Percentiles rank a stretch among this genome's conserved stretches.
These are phyloP conservation scores for Citrus reticulata DNA, from an alignment of 345 rosid species.

Conservation along the genomic window DNA sequence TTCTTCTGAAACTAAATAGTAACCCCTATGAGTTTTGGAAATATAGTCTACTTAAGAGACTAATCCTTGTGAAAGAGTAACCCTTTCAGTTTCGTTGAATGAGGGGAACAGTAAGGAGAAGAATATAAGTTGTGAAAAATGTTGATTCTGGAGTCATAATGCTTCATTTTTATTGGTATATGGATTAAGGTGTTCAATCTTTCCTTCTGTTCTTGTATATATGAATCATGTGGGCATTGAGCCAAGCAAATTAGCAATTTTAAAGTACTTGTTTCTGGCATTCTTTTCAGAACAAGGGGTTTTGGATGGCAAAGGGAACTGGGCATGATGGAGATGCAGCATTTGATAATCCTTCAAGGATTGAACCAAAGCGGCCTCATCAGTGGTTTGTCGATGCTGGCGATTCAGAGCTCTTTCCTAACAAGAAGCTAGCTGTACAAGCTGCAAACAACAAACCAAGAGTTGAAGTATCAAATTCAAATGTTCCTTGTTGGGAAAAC, in stretches of 20 bases:
- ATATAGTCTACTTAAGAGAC: not conserved
- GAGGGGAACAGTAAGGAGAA: not conserved
- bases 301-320: slow-evolving; percentile 55
- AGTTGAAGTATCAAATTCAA: slow-evolving; percentile 33
- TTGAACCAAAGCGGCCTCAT: slow-evolving; percentile 65
- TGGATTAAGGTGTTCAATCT: not conserved
- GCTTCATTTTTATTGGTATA: not conserved
- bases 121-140: not conserved
- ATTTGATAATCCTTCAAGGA: slow-evolving; percentile 49
- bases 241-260: not conserved
- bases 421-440: slow-evolving; percentile 71
- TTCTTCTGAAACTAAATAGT: not conserved
- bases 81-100: not conserved
- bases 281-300: slow-evolving; percentile 63
- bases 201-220: not conserved
- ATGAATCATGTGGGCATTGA: not conserved
- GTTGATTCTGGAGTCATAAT: not conserved
- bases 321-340: slow-evolving; percentile 52
- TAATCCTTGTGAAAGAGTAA: not conserved
- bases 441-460: slow-evolving; percentile 31
- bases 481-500: slow-evolving; percentile 59
- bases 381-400: slow-evolving; percentile 65
- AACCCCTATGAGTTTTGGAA: not conserved
- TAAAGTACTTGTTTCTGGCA: slow-evolving; percentile 11
- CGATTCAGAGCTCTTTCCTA: slow-evolving; percentile 64